These are phyloP conservation scores for Filobasidium floriforme DNA, from an alignment of 768 basidiomycete genomes.

Conservation along the genomic window DNA sequence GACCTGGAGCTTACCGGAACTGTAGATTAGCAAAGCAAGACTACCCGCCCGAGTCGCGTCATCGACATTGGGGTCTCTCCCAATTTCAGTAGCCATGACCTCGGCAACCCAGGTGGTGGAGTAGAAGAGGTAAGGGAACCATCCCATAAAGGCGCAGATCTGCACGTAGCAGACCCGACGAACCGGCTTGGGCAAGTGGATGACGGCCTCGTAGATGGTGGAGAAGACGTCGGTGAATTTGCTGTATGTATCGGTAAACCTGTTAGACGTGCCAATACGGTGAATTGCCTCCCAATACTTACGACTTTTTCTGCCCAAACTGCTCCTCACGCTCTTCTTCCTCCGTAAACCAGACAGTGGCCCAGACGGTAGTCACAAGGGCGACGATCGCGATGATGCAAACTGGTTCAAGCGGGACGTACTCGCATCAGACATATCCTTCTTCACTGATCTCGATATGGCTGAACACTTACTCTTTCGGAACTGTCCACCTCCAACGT, in stretches of 20 bases:
- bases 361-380: constrained; percentile 70
- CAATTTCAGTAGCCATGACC: constrained; percentile 75
- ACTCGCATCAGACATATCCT: neutral
- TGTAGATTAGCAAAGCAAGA: constrained; percentile 82
- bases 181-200: constrained; percentile 72
- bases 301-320: constrained; percentile 42
- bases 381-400: constrained; percentile 76
- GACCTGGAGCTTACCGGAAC: constrained; percentile 57
- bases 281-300: constrained; percentile 14
- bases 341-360: constrained; percentile 78
- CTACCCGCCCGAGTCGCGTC: constrained; percentile 77
- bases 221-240: constrained; percentile 64
- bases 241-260: constrained; percentile 41
- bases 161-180: constrained; percentile 87
- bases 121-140: constrained; percentile 89
- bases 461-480: constrained; percentile 54
- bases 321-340: constrained; percentile 53
- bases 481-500: constrained; percentile 87
- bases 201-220: constrained; percentile 67
- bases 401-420: constrained; percentile 47
- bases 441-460: neutral
- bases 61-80: constrained; percentile 68
- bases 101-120: constrained; percentile 92
- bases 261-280: neutral
- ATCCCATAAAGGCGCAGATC: constrained; percentile 93